These are phyloP conservation scores for Schizopora paradoxa DNA, from an alignment of 1,284 basidiomycete species.

Conservation along the genomic window DNA sequence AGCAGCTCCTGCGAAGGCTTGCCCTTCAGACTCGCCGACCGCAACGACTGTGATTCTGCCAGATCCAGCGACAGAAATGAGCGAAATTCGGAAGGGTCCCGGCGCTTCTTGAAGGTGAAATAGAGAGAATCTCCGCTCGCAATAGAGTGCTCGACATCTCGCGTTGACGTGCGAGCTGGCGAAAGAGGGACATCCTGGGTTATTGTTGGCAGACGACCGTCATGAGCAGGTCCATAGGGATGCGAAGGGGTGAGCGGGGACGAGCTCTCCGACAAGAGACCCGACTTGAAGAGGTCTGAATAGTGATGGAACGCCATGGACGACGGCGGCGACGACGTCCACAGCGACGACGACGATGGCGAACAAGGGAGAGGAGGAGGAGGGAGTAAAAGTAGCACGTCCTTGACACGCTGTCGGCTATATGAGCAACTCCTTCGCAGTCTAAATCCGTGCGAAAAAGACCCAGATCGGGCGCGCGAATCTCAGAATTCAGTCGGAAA, in stretches of 20 bases:
- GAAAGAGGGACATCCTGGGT: constrained; percentile 30
- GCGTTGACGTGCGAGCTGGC: constrained; percentile 27
- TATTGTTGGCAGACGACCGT: constrained; percentile 42
- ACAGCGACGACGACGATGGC: not conserved
- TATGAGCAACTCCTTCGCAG: too few species aligned
- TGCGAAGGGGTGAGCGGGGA: constrained; percentile 29
- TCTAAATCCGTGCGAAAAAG: too few species aligned
- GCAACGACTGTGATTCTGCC: constrained; percentile 47
- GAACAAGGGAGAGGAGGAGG: not conserved
- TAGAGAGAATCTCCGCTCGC: constrained; percentile 31
- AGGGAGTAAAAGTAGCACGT: not conserved
- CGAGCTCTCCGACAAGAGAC: constrained; percentile 38
- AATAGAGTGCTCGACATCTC: constrained; percentile 28
- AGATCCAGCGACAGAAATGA: constrained; percentile 59
- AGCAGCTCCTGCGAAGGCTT: constrained; percentile 17
- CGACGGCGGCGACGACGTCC: not conserved
- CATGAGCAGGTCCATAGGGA: constrained; percentile 27
- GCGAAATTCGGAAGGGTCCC: constrained; percentile 36
- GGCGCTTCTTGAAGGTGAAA: constrained; percentile 42
- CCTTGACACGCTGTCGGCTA: too few species aligned
- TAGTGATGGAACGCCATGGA: constrained; percentile 33
- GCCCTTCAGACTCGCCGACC: constrained; percentile 34
- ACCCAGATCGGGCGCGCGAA: too few species aligned
- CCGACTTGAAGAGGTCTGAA: constrained; percentile 58
- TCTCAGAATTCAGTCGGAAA: too few species aligned